Evolutionary conservation across 2,329 filamentous ascomycete species (phyloP), one percentile per base, ranked within the genome.

Genomic region (Clarireedia sp.): DNA sequence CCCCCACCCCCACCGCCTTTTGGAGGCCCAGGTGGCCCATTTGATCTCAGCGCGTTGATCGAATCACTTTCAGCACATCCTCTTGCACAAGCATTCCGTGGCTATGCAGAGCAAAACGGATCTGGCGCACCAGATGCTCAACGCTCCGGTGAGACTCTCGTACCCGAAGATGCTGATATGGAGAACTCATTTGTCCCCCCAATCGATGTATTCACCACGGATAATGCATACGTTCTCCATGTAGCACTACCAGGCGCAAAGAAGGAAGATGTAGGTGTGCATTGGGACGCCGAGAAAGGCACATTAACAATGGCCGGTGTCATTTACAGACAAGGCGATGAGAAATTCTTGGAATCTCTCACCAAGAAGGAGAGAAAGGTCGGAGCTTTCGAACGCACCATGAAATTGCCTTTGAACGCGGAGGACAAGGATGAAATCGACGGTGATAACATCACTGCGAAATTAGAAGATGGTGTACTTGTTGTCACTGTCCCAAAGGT

Each of bases 391-490:
- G 83, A 89, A 71, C 78, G 87, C 56, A 82, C 79, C 64, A 74
- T 95, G 48, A 76, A 77, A 26, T 74, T 95, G 24, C 80, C 67
- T 66, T 40, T 77, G 74, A 16, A 78, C 73, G 17, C 74, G 72
- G 45, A 74, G 8, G 76, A 76, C 29, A 79, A 80, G 29, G 82
- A 83, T 7, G 76, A 79, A 60, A 74, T 94, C 16, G 85, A 90
- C 63, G 79, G 76, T 1, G 78, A 85, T 48, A 75, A 72, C 23
- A 92, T 94, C 66, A 78, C 76, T 2, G 88, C 89, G 2, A 89
- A 83, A 72, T 77, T 95, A 71, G 86, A 90, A 69, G 86, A 94
- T 67, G 89, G 89, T 5, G 74, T 95, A 1, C 70, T 95, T 62
- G 75, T 85, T 37, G 77, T 95, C n/a, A 83, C 80, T n/a, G 81